These are phyloP conservation scores for Pestalotiopsis sp. DNA, from an alignment of 2,329 filamentous ascomycete species.

Conservation along the genomic window DNA sequence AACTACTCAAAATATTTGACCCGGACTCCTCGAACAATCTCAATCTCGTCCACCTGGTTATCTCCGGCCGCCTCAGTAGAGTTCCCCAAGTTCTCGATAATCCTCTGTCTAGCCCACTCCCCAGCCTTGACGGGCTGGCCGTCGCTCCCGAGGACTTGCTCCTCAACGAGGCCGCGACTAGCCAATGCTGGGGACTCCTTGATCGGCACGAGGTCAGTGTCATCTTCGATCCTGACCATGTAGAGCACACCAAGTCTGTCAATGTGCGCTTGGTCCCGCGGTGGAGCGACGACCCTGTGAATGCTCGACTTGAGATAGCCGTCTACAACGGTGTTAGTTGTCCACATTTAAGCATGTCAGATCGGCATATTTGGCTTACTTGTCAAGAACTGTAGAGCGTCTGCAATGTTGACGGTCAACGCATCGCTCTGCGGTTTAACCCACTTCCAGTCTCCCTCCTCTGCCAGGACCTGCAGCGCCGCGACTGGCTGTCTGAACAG, in stretches of 20 bases:
- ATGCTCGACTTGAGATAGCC: conserved; percentile 33
- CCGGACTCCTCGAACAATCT: no score
- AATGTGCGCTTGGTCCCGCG: conserved; percentile 31
- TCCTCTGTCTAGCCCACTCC: no score
- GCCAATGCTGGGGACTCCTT: conserved; percentile 25
- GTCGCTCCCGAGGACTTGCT: no score
- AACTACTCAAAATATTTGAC: no score
- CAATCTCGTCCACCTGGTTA: no score
- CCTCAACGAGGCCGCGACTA: no score
- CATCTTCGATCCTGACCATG: conserved; percentile 35
- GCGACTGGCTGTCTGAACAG: conserved; percentile 56
- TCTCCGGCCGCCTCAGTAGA: no score
- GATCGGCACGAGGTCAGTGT: conserved; percentile 28
- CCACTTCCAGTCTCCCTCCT: conserved; percentile 40
- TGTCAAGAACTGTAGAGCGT: conserved; percentile 16
- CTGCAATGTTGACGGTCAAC: conserved; percentile 44
- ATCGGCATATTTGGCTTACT: no score
- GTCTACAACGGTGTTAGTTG: conserved; percentile 27
- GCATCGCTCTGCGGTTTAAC: neutral
- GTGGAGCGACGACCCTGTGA: conserved; percentile 35
- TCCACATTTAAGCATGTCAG: no score
- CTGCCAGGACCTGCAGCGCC: conserved; percentile 47
- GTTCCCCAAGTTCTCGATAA: no score
- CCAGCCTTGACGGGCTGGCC: no score
- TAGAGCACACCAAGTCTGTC: conserved; percentile 36